Base-by-base conservation (phyloP, 495 filamentous ascomycete species). In the Schizothecium vesticola region DNA sequence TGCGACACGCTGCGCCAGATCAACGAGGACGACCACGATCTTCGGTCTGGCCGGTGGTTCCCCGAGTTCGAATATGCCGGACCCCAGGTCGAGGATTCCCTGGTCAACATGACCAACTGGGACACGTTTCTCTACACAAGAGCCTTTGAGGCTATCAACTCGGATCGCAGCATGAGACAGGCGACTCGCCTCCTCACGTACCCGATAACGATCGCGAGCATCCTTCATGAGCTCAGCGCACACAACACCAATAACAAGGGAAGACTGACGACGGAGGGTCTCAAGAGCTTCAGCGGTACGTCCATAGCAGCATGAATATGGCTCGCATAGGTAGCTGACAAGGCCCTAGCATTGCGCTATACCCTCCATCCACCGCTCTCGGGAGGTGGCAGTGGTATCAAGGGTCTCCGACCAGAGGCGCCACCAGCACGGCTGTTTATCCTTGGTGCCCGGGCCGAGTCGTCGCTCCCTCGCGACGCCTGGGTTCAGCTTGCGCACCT, bases 61-160 rank as follows among this genome's bases (percentile, higher is more conserved):
- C 91, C 90, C 26, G 96, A 99, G 77, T 97, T 97, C 77, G 85
- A 92, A 63, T 97, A 96, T 75, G 92, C 95, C 0, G 91, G 87
- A 5, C 85, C 87, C 29, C 94, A 97, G 80, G 89, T 96, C 78
- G 94, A 97, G 66, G 94, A 97, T 75, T 91, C 91, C 62, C 81
- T 94, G 70, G 86, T 96, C 63, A 99, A 99, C 81, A 94, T 98
- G 90, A 97, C 91, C 33, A 98, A 95, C 77, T 99, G 95, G 95
- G 95, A 99, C 75, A 97, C 95, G 0, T 92, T 92, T 68, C 79
- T 98, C 60, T 99, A 97, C 75, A 92, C 93, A 2, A 85, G 96
- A 58, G 88, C 94, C 67, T 97, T 93, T 74, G 84, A 87, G 51
- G 95, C 95, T 9, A 91, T 99, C 73, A 91, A 99, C 71, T 86